These are phyloP conservation scores for Misopates orontium DNA, from an alignment of 257 asterid genomes.

Conservation along the genomic window DNA sequence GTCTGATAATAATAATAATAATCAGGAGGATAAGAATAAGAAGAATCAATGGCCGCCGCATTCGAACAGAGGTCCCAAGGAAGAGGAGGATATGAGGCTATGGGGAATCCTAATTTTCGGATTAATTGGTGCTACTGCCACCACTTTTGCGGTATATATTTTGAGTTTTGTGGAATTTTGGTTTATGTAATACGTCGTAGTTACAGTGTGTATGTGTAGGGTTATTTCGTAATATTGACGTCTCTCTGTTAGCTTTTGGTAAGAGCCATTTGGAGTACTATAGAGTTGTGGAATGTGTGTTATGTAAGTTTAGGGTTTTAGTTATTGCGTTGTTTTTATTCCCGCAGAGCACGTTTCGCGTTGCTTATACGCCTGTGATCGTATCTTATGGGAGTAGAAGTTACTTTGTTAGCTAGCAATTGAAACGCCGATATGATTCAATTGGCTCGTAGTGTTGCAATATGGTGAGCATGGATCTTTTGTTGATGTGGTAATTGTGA, in stretches of 20 bases:
- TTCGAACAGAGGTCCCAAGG: conserved; percentile 34
- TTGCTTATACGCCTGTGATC: no score
- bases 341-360: no score
- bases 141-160: conserved; percentile 68
- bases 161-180: neutral
- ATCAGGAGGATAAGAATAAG: conserved; percentile 36
- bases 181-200: no score
- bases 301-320: no score
- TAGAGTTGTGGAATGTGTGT: no score
- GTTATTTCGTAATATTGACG: neutral
- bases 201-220: neutral
- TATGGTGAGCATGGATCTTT: neutral
- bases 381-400: no score
- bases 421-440: neutral
- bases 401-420: neutral
- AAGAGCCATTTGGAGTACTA: no score
- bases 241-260: no score
- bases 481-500: no score
- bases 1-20: conserved; percentile 38
- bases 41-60: conserved; percentile 47
- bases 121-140: conserved; percentile 78
- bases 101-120: conserved; percentile 71
- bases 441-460: neutral
- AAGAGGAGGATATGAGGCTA: conserved; percentile 48
- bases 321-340: no score